Base-by-base conservation (phyloP, 306 rosid genomes). In the Malus orientalis region DNA sequence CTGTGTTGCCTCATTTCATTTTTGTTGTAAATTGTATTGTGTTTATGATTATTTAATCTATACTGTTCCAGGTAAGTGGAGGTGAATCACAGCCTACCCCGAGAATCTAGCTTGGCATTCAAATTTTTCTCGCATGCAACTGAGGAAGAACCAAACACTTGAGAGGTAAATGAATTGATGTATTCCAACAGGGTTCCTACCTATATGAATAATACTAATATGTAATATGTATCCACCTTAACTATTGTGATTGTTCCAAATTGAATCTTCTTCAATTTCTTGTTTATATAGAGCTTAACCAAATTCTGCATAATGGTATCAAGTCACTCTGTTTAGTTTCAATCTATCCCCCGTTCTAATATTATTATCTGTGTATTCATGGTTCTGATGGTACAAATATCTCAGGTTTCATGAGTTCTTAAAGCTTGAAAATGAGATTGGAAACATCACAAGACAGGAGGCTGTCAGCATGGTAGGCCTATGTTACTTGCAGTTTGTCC, bases 391-490 rank as follows among this genome's bases (percentile, higher is more conserved):
- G 54, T 47, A 71, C 75, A 61, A 27, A 75, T 80, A 70, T 81
- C 44, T 62, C 93, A 96, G 99, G 90, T 96, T 96, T 82, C 98
- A 96, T 47, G 96, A 91, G 80, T 96, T 96, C 88, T 83, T 96
- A 75, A 96, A 96, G 90, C 93, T 96, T 72, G 98, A 91, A 89
- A 96, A 96, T 85, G 99, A 96, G 86, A 89, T 96, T 61, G 98
- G 99, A 84, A 96, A 93, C 86, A 96, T 96, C 73, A 96, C 99
- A 76, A 89, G 98, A 83, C 99, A 96, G 81, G 99, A 96, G 91
- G 98, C 99, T 78, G 99, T 96, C 80, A 96, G 99, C 92, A 96
- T 96, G 99, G 99, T 96, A 86, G 70, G 96, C 42, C 69, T 75
- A 67, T 78, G 27, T 82, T 74, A 44, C 58, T 23, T 74, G 36